Evolutionary conservation across 148 eudicot genomes (phyloP), one percentile per base, ranked within the genome.

Genomic region (Persicaria maculosa): DNA sequence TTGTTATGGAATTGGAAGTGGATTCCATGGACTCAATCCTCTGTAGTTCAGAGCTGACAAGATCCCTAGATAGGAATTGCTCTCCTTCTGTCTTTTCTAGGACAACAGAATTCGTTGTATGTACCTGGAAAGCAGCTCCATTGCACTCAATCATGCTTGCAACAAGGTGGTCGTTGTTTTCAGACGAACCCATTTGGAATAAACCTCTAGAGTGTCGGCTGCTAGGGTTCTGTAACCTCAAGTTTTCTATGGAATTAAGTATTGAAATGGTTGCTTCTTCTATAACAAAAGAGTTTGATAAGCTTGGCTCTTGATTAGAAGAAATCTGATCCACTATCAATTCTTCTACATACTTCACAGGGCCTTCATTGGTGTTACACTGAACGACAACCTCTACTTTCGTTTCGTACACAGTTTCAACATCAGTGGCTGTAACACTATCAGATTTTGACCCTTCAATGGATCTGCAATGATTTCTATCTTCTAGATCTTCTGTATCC

Each of bases 161-260:
- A 54, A n/a, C 17, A 19, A 17, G 59, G 20, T 15, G 3, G 6
- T n/a, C 59, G 16, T 54, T 54, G 59, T 54, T 54, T 62, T 62
- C 68, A 11, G 12, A 62, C 14, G 68, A 62, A 62, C 15, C 68
- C 6, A 31, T 9, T 11, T 62, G 14, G 68, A 9, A 4, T 11
- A 62, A 25, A 62, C 31, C 44, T 8, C 44, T 25, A 62, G 68
- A 62, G 70, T 45, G 9, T 10, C 46, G 17, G 70, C 14, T 57
- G 58, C 52, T 71, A 75, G 71, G 58, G 57, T 82, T 71, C 10
- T 55, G 72, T 5, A 85, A 72, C 15, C 72, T 77, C 45, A 45
- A 72, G 25, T 80, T 79, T 52, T 82, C 54, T 31, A 40, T 52
- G 6, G 82, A 81, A 77, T 58, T 81, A 71, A 74, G 72, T 68